A percentile compares a stretch with the other conserved stretches of the same genome.
phyloP scores from a whole-genome alignment of 2,329 filamentous ascomycete genomes.

The Clonostachys solani region DNA sequence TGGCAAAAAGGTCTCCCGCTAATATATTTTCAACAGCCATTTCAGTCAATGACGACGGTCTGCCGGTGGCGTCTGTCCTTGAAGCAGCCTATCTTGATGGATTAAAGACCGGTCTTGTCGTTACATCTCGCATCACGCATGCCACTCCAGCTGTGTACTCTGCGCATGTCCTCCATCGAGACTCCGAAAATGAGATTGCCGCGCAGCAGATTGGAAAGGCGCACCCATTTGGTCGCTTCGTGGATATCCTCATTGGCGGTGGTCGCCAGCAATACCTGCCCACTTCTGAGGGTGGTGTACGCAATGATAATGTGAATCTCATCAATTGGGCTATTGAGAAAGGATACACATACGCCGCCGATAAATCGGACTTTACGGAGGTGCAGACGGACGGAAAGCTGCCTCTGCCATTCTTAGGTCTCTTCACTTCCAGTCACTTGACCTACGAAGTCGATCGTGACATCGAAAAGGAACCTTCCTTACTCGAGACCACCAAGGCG shows the following conservation, averaged over 20 bases:
- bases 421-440: constrained; percentile 10
- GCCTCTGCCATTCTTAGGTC: constrained; percentile 12
- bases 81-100: constrained; percentile 14
- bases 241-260: constrained; percentile 14
- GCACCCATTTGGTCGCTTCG: constrained; percentile 11
- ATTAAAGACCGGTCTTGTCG: constrained; percentile 13
- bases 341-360: constrained; percentile 11
- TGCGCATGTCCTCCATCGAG: constrained; percentile 12
- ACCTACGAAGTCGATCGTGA: constrained; percentile 15
- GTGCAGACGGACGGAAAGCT: constrained; percentile 5
- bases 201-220: constrained; percentile 13
- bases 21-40: constrained; percentile 3
- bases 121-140: constrained; percentile 13
- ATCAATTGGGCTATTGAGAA: constrained; percentile 11
- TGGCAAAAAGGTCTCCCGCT: neutral
- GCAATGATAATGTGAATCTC: constrained; percentile 11
- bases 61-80: constrained; percentile 13
- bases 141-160: constrained; percentile 14
- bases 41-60: constrained; percentile 11
- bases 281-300: constrained; percentile 7
- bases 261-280: constrained; percentile 13
- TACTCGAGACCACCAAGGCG: constrained; percentile 10
- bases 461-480: constrained; percentile 8
- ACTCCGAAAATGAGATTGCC: constrained; percentile 15
- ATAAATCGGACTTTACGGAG: constrained; percentile 7